Base-by-base conservation (phyloP, 352 stramenopile species). In the Phytophthora pistaciae region DNA sequence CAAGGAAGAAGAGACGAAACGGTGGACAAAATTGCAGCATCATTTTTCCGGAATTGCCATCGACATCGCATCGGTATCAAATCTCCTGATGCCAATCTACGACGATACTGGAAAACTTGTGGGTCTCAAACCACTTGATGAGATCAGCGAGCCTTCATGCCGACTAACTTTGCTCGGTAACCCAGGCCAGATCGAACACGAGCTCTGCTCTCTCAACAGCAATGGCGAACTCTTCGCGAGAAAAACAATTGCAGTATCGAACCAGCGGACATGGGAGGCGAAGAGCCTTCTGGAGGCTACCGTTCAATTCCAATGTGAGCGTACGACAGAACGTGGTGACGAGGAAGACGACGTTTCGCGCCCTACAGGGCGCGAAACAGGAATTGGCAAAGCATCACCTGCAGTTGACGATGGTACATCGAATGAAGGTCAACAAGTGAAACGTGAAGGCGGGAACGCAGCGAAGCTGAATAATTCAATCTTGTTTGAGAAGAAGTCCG, bases 111-210 rank as follows among this genome's bases (percentile, higher is more conserved):
- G 59, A 44, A 62, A 59, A 3, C 21, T 50, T 8, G 27, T 55
- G 16, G 48, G 59, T 21, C 31, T 72, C 16, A 57, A 52, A 42
- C 20, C 46, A 21, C 55, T 70, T 1, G 44, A 78, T 20, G 62
- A 80, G 7, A 38, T 72, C 9, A 46, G 54, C 16, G 58, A 71
- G 0, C 81, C 82, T 25, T 60, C 70, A 8, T 90, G 80, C 48
- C 52, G 87, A 2, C 62, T 93, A 3, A 86, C 82, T 5, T 64
- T 90, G n/a, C 21, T 91, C 7, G 80, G 77, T 3, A 87, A 83
- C 31, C 73, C 74, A 3, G 58, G 40, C 10, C 56, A 63, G 1
- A 36, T 36, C 20, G 55, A 72, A 6, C 56, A 61, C 4, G 38
- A 44, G 18, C 9, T 58, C 42, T 27, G 29, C 27, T 33, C 59